phyloP scores from a whole-genome alignment of 352 stramenopile genomes.

The Peronospora farinosa region DNA sequence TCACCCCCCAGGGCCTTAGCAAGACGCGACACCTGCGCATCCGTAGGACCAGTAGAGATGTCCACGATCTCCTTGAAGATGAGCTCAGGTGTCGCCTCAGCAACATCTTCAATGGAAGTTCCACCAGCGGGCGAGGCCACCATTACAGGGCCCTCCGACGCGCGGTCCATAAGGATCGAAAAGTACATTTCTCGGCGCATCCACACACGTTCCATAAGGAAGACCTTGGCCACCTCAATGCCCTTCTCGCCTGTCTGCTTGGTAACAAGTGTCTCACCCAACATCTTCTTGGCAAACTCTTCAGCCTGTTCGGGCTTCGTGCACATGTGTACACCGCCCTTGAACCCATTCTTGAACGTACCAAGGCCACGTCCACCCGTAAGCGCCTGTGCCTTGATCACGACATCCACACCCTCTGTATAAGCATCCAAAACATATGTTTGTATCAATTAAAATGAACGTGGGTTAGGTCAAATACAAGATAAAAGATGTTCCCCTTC shows the following conservation, averaged over 20 bases:
- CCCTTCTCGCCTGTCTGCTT: constrained; percentile 90
- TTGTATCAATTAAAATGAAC: too few species aligned
- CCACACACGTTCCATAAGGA: constrained; percentile 91
- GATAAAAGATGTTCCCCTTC: too few species aligned
- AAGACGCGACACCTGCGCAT: constrained; percentile 69
- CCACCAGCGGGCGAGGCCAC: constrained; percentile 92
- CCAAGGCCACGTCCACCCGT: constrained; percentile 93
- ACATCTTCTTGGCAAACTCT: constrained; percentile 84
- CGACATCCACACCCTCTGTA: constrained; percentile 81
- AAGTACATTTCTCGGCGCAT: constrained; percentile 97
- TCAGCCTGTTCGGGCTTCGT: constrained; percentile 78
- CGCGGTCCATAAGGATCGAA: constrained; percentile 96
- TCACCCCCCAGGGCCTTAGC: constrained; percentile 70
- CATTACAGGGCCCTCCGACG: constrained; percentile 91
- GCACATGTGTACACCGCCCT: constrained; percentile 96
- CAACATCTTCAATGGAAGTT: constrained; percentile 96
- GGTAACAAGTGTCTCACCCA: constrained; percentile 94
- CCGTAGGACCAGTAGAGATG: constrained; percentile 88
- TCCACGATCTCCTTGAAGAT: constrained; percentile 93
- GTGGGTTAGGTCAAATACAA: constrained; percentile 6
- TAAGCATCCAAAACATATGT: constrained; percentile 10
- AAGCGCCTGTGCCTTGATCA: constrained; percentile 96
- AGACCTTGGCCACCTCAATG: constrained; percentile 86
- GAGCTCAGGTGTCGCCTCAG: constrained; percentile 88
- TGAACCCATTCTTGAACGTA: constrained; percentile 96